These are phyloP conservation scores for Monsonia emarginata DNA, from an alignment of 441 rosid genomes.

Conservation along the genomic window DNA sequence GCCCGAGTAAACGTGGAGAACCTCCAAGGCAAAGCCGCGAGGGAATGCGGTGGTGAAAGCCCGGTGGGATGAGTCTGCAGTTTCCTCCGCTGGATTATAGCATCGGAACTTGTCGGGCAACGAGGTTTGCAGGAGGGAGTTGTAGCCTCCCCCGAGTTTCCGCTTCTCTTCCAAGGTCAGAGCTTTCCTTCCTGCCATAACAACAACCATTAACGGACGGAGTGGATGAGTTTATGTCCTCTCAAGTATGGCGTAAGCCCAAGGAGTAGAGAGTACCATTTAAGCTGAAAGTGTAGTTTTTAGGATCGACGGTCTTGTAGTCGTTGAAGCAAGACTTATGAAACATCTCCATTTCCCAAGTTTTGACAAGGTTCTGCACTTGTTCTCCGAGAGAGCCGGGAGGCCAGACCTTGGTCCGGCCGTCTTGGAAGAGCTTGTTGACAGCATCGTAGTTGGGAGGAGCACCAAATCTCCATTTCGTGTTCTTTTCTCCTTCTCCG, in stretches of 20 bases:
- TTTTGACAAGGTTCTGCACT: constrained; percentile 51
- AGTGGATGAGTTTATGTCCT: no score
- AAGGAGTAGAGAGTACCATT: no score
- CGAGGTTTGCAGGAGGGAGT: constrained; percentile 41
- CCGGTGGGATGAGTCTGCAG: constrained; percentile 34
- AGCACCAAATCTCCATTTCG: constrained; percentile 37
- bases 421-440: constrained; percentile 46
- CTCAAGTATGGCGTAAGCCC: no score
- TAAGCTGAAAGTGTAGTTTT: constrained; percentile 28
- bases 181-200: constrained; percentile 30
- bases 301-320: constrained; percentile 29
- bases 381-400: constrained; percentile 49
- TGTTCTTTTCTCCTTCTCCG: constrained; percentile 42
- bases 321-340: constrained; percentile 34
- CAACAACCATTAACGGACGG: no score
- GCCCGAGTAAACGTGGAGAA: constrained; percentile 48
- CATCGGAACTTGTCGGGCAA: constrained; percentile 37
- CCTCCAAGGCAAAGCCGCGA: constrained; percentile 50
- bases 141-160: constrained; percentile 51
- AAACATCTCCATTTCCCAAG: constrained; percentile 63
- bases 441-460: constrained; percentile 43
- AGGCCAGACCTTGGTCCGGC: constrained; percentile 56
- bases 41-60: constrained; percentile 49
- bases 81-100: constrained; percentile 41
- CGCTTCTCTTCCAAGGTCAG: constrained; percentile 28